A percentile compares a stretch with the other conserved stretches of the same genome.
Conservation (phyloP, 768 basidiomycete species). For the Pleurotus cornucopiae region DNA sequence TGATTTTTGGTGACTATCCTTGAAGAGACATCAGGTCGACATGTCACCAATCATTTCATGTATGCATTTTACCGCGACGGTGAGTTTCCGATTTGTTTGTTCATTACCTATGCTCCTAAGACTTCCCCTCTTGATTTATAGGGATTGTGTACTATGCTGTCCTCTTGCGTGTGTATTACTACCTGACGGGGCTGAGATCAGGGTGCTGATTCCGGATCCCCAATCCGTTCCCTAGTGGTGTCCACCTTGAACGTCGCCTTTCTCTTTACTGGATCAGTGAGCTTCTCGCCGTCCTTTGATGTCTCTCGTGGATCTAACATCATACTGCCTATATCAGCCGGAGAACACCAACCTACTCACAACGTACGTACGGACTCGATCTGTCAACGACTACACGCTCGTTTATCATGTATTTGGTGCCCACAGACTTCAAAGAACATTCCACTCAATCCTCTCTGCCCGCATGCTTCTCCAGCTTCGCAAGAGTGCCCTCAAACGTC, state of each 20-base stretch:
- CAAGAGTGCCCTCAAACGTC: background rate
- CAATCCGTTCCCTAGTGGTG: background rate
- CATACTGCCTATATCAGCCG: background rate
- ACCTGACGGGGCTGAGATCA: no score
- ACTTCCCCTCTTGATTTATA: background rate
- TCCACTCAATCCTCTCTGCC: conserved; percentile 6
- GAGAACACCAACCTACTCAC: background rate
- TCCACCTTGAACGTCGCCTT: background rate
- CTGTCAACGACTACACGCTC: background rate
- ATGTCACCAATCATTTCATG: background rate
- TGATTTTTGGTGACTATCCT: background rate
- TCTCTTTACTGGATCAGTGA: background rate
- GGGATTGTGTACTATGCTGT: conserved; percentile 1
- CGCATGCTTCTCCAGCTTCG: conserved; percentile 7
- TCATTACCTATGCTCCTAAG: no score
- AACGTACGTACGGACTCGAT: background rate
- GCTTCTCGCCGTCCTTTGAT: background rate
- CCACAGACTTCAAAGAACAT: conserved; percentile 5
- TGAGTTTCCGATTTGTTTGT: background rate
- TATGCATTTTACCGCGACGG: conserved; percentile 4
- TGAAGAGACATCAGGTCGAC: background rate
- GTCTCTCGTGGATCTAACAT: background rate
- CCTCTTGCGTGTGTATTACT: background rate
- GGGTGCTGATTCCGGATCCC: no score
- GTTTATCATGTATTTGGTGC: background rate